Evolutionary conservation across 139 green algal species (phyloP).

Genomic region (Micractinium conductrix): DNA sequence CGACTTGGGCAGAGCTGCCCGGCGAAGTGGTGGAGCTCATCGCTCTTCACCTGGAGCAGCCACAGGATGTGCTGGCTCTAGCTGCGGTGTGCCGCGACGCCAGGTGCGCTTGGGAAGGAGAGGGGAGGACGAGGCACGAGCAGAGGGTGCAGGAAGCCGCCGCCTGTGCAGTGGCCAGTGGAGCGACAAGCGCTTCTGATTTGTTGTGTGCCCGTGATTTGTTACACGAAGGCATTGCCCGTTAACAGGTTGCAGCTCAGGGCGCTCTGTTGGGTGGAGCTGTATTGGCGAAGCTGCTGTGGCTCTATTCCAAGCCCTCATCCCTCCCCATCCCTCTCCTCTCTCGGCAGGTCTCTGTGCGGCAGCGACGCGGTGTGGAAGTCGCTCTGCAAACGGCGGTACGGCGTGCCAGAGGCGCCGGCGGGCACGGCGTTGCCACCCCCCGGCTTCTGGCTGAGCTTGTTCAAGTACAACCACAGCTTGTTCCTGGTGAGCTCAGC

Average conservation of each 20-base stretch:
- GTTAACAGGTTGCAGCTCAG: too few species aligned
- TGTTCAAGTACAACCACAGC: slow-evolving; percentile 44
- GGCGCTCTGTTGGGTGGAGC: too few species aligned
- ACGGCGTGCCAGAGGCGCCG: slow-evolving; percentile 22
- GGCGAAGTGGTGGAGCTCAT: neutral
- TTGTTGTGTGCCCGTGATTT: too few species aligned
- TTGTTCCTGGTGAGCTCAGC: neutral
- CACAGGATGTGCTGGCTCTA: slow-evolving; percentile 35
- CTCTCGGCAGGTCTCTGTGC: slow-evolving; percentile 17
- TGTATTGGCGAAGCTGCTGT: too few species aligned
- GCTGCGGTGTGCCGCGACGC: neutral
- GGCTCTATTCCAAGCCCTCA: too few species aligned
- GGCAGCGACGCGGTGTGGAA: slow-evolving; percentile 40
- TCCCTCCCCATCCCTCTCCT: too few species aligned
- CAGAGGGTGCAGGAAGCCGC: too few species aligned
- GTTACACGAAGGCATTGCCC: too few species aligned
- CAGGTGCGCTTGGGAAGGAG: slow-evolving; percentile 14
- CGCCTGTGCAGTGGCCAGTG: too few species aligned
- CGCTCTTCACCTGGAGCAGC: slow-evolving; percentile 2
- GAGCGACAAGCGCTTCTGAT: too few species aligned
- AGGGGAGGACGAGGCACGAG: too few species aligned
- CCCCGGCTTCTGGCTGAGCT: slow-evolving; percentile 31
- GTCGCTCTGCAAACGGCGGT: slow-evolving; percentile 35
- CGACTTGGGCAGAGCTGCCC: neutral
- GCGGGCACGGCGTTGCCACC: neutral